These are phyloP conservation scores for Rutidosis leptorrhynchoides DNA, from an alignment of 129 eudicot species.

Conservation along the genomic window DNA sequence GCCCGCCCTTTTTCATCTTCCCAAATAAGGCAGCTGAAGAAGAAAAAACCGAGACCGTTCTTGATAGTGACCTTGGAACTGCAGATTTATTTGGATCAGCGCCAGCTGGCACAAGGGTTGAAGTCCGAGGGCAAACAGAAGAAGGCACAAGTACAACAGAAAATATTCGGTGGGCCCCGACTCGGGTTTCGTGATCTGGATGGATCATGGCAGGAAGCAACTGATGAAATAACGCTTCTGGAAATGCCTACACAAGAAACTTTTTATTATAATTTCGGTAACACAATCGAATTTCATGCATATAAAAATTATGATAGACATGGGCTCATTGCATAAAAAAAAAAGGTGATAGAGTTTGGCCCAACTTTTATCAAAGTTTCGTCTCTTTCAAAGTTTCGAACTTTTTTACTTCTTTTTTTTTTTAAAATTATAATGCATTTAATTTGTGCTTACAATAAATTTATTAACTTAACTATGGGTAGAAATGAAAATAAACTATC, in stretches of 20 bases:
- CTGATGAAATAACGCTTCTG: conserved; percentile 92
- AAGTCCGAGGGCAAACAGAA: conserved; percentile 62
- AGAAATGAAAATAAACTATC: no score
- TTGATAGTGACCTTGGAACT: conserved; percentile 69
- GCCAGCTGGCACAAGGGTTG: conserved; percentile 29
- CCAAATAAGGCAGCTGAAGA: conserved; percentile 97
- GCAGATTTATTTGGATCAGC: conserved; percentile 40
- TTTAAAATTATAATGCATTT: no score
- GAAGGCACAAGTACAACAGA: conserved; percentile 97
- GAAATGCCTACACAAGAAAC: conserved; percentile 63
- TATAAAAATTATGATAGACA: neutral
- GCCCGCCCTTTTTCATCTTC: conserved; percentile 62
- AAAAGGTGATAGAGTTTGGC: neutral
- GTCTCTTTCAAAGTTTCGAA: no score
- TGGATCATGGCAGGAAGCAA: conserved; percentile 93
- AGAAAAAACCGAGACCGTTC: conserved; percentile 95
- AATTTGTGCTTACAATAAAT: no score
- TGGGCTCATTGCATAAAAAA: no score
- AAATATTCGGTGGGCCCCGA: conserved; percentile 90
- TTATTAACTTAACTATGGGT: no score
- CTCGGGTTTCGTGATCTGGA: conserved; percentile 81
- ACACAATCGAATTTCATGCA: neutral
- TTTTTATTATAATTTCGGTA: neutral
- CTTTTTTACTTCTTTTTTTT: no score
- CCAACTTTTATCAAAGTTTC: no score